Evolutionary conservation across 2,329 filamentous ascomycete genomes (phyloP), one percentile per base, ranked within the genome.

Genomic region (Catunica adiposa): DNA sequence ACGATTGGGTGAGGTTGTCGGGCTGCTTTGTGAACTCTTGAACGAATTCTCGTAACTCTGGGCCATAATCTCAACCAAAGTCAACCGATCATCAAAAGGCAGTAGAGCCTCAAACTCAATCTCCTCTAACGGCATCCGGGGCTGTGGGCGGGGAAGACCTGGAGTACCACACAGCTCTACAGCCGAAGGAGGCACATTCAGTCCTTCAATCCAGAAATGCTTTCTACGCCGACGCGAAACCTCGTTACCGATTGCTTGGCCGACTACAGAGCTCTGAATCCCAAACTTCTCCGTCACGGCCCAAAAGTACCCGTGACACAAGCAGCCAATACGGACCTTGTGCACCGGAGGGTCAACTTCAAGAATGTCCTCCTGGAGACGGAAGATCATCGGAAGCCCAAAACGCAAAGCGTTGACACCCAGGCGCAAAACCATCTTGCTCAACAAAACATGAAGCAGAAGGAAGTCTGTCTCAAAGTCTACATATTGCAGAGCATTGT

Each of bases 271-370:
- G 5, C 74, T 73, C 55, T 89, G 83, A 59, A 94, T 83, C 48
- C 86, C 78, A 60, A 95, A 89, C 56, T 79, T 82, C 58, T 89
- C 83, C 3, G 78, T 81, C 59, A 96, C 65, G 0, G 80, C 78
- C 83, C 86, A 90, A 58, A 96, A 81, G 67, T 96, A 96, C 7
- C 88, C 89, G 64, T 94, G 86, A 53, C 90, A 86, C 56, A 97
- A 71, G 64, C 85, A 89, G 29, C 86, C 88, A 46, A 94, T 73
- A 46, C 86, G 83, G 40, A 94, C 78, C 64, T 90, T 92, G 29
- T 83, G 77, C 44, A 79, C 67, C 0, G 84, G 80, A 23, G 77
- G 76, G 50, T 82, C 79, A 2, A 82, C 73, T 6, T 78, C 76
- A 56, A 79, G 75, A 31, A 92, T 84, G 60, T 92, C 87, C 63